Evolutionary conservation across 371 early-diverging fungal species (phyloP), one percentile per base, ranked within the genome.

Genomic region (Mucor indicus): DNA sequence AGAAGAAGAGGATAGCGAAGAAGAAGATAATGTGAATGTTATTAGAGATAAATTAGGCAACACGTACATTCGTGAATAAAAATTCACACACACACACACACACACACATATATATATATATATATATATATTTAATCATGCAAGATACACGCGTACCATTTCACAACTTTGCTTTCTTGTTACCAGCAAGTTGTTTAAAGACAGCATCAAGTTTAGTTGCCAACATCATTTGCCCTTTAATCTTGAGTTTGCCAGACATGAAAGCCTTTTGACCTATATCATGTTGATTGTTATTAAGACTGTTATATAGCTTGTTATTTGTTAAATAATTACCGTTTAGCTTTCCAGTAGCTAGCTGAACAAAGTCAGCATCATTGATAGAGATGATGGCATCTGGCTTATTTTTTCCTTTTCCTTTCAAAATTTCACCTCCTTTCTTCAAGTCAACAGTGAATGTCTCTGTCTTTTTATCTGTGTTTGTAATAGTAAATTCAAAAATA

Each of bases 211-310:
- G 80, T 71, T 89, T 84, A 57, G 81, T 82, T 38, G 85, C 86
- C 48, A 84, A 79, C 89, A 89, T 89, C 60, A 95, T 82, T 57
- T 90, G 82, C 40, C 95, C 95, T 80, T 91, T 90, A 61, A 89
- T 66, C 64, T 74, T 72, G 57, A 93, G 79, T 71, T 84, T 91
- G 48, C 93, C 93, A 11, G 69, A 57, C 86, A 90, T 90, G 65
- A 89, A 93, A 16, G 91, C 91, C 63, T 67, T 70, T 63, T 70
- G 71, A 46, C 69, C 35, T 29, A n/a, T n/a, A n/a, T n/a, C n/a
- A n/a, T n/a, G n/a, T n/a, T n/a, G n/a, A n/a, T n/a, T n/a, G n/a
- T n/a, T n/a, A n/a, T n/a, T n/a, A n/a, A n/a, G n/a, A n/a, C n/a
- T n/a, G n/a, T n/a, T n/a, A n/a, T n/a, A n/a, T n/a, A n/a, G n/a